phyloP scores from a whole-genome alignment of 2,329 filamentous ascomycete species.

The Pseudocercospora eumusae region DNA sequence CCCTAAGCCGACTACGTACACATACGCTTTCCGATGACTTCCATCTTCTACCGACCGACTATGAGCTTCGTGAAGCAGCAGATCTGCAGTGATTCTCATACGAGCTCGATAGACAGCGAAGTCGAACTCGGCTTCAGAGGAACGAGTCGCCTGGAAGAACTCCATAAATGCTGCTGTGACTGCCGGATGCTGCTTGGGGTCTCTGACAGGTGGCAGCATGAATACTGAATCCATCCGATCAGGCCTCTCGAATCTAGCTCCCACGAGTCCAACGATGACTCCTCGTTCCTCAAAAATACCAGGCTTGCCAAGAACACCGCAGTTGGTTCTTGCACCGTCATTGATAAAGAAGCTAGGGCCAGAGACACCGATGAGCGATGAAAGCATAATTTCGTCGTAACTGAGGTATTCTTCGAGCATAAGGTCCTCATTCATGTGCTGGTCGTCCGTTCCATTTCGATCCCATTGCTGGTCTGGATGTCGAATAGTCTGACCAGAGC shows the following conservation, averaged over 20 bases:
- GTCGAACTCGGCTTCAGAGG: conserved; percentile 23
- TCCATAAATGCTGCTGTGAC: conserved; percentile 27
- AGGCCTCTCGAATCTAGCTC: conserved; percentile 37
- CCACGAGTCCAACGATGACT: conserved; percentile 38
- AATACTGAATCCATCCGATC: conserved; percentile 37
- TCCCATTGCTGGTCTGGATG: conserved; percentile 33
- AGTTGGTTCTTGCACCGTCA: conserved; percentile 34
- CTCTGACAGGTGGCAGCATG: conserved; percentile 25
- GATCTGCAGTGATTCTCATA: conserved; percentile 36
- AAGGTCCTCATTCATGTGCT: conserved; percentile 27
- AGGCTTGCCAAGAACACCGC: conserved; percentile 10
- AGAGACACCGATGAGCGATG: conserved; percentile 36
- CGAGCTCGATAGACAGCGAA: conserved; percentile 33
- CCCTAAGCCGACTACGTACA: conserved; percentile 39
- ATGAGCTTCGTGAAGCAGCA: conserved; percentile 37
- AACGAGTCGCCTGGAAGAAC: conserved; percentile 27
- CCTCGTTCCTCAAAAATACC: conserved; percentile 33
- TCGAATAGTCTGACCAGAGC: conserved; percentile 26
- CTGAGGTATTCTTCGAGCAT: conserved; percentile 35
- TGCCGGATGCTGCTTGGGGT: conserved; percentile 24
- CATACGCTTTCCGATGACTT: conserved; percentile 28
- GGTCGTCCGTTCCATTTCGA: conserved; percentile 30
- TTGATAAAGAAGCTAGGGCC: conserved; percentile 39
- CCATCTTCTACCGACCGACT: conserved; percentile 26
- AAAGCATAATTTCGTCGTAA: conserved; percentile 42